A percentile compares a stretch with the other conserved stretches of the same genome.
phyloP scores from a whole-genome alignment of 2,329 filamentous ascomycete genomes.

The Chrysoporthe puriensis region DNA sequence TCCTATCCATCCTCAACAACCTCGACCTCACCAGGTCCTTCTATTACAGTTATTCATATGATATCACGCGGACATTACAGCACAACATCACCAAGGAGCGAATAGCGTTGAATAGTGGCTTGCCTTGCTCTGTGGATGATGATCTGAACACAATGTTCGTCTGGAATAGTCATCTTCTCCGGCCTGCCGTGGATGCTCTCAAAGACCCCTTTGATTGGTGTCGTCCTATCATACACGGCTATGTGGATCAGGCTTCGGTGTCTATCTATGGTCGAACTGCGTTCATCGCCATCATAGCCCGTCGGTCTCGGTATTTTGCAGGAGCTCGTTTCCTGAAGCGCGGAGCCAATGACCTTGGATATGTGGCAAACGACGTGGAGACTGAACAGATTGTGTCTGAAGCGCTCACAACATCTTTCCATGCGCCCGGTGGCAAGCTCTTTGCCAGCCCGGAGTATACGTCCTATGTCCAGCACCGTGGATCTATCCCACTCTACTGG shows the following conservation, averaged over 20 bases:
- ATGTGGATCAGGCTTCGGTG: conserved; percentile 86
- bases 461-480: conserved; percentile 94
- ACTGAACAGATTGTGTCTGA: conserved; percentile 98
- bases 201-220: conserved; percentile 94
- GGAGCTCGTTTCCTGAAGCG: conserved; percentile 93
- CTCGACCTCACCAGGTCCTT: conserved; percentile 89
- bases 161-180: conserved; percentile 90
- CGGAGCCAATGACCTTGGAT: conserved; percentile 90
- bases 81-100: conserved; percentile 87
- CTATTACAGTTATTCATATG: conserved; percentile 98
- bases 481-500: conserved; percentile 97
- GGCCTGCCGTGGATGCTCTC: conserved; percentile 71
- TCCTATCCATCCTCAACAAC: conserved; percentile 85
- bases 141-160: conserved; percentile 96
- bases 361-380: conserved; percentile 98
- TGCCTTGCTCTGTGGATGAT: conserved; percentile 59
- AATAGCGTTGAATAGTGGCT: conserved; percentile 67
- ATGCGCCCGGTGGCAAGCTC: conserved; percentile 82
- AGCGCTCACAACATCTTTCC: conserved; percentile 91
- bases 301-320: conserved; percentile 90
- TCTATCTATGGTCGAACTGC: conserved; percentile 86
- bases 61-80: conserved; percentile 89
- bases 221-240: conserved; percentile 91
- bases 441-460: conserved; percentile 92
- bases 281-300: conserved; percentile 91